phyloP scores from a whole-genome alignment of 192 early-diverging fungal genomes.

The Linnemannia schmuckeri region DNA sequence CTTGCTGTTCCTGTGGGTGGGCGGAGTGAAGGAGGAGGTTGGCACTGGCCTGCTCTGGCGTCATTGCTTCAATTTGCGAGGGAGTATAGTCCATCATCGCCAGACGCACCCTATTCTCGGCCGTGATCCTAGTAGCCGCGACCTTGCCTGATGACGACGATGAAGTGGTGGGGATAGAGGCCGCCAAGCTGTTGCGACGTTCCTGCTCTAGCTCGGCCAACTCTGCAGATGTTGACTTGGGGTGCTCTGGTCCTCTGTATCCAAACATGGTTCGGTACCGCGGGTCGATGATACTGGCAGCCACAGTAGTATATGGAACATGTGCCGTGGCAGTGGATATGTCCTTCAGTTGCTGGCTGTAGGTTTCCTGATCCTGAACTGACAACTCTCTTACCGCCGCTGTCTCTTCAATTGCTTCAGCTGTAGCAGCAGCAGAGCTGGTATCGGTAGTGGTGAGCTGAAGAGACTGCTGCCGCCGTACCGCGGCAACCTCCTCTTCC shows the following conservation, averaged over 20 bases:
- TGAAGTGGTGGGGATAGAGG: not conserved
- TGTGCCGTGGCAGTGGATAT: not conserved
- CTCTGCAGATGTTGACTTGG: not conserved
- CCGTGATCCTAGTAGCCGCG: conserved; percentile 19
- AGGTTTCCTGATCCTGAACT: not conserved
- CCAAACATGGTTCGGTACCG: conserved; percentile 43
- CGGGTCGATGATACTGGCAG: conserved; percentile 23
- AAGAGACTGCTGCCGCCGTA: not conserved
- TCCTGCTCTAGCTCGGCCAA: conserved; percentile 2
- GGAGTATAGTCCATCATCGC: conserved; percentile 45
- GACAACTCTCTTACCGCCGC: conserved; percentile 2
- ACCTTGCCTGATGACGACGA: not conserved
- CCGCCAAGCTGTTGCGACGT: not conserved
- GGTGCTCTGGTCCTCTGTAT: conserved; percentile 37
- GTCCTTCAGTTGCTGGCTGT: not conserved
- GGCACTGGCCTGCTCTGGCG: conserved; percentile 11
- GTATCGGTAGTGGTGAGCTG: not conserved
- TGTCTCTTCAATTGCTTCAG: conserved; percentile 4
- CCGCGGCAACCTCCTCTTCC: not conserved
- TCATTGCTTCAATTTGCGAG: conserved; percentile 45
- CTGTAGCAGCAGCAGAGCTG: not conserved
- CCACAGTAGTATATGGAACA: not conserved
- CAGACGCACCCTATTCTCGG: conserved; percentile 32
- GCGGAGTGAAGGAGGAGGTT: conserved; percentile 7
- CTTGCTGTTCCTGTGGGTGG: not conserved